Percentiles rank a stretch among this genome's conserved stretches.
These are phyloP conservation scores for Arachis monticola DNA, from an alignment of 331 rosid genomes.

Conservation along the genomic window DNA sequence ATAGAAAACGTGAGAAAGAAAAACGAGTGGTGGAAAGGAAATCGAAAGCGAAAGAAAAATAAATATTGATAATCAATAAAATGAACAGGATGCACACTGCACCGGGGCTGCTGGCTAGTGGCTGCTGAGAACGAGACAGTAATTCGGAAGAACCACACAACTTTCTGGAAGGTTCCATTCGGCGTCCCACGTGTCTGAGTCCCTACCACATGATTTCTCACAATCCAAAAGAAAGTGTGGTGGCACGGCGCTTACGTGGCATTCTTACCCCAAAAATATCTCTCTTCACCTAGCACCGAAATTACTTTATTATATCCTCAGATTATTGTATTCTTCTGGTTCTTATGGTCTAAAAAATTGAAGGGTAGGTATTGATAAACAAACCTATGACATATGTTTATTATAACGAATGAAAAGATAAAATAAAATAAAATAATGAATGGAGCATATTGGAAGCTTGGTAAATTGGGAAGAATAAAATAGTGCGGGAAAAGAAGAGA, in stretches of 20 bases:
- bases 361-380: too few species aligned
- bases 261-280: slow-evolving; percentile 42
- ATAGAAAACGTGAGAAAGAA: background rate
- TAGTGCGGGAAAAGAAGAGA: background rate
- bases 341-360: too few species aligned
- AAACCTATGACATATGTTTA: background rate
- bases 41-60: background rate
- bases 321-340: background rate
- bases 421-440: background rate
- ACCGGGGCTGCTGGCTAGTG: too few species aligned
- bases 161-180: background rate
- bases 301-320: background rate
- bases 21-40: slow-evolving; percentile 6
- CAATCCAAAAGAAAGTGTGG: slow-evolving; percentile 3
- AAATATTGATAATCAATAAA: background rate
- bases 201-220: slow-evolving; percentile 39
- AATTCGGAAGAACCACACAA: slow-evolving; percentile 30
- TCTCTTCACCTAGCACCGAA: background rate
- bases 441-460: background rate
- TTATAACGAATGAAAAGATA: background rate
- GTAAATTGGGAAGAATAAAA: background rate
- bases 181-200: slow-evolving; percentile 49
- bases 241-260: slow-evolving; percentile 46
- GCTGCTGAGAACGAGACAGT: background rate
- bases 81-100: background rate